Percentiles rank a stretch among this genome's conserved stretches.
Conservation (phyloP, 2,329 filamentous ascomycete genomes). For the Plenodomus lindquistii region DNA sequence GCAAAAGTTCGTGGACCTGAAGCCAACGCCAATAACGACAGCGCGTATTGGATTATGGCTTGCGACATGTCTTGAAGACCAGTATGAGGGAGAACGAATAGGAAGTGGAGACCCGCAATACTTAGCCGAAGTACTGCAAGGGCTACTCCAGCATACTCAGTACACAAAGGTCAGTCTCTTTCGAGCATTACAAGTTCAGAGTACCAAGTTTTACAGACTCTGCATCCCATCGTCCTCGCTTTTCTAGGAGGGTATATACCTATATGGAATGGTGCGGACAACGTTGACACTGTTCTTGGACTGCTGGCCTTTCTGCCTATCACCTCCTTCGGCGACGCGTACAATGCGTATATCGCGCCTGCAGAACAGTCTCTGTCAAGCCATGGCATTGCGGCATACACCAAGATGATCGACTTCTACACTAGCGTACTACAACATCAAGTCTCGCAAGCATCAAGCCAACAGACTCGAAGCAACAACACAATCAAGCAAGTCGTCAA, state of each 20-base stretch:
- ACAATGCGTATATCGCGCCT: slow-evolving; percentile 42
- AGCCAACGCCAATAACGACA: slow-evolving; percentile 30
- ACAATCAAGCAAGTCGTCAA: slow-evolving; percentile 48
- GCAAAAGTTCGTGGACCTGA: slow-evolving; percentile 72
- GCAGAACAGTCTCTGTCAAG: slow-evolving; percentile 48
- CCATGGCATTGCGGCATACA: slow-evolving; percentile 54
- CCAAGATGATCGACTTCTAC: slow-evolving; percentile 69
- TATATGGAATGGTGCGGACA: slow-evolving; percentile 42
- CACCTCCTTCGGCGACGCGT: slow-evolving; percentile 54
- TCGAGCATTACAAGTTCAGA: too few relatives aligned
- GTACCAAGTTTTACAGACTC: slow-evolving; percentile 26
- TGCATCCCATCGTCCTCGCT: slow-evolving; percentile 32
- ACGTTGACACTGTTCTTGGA: slow-evolving; percentile 54
- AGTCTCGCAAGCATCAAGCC: slow-evolving; percentile 42
- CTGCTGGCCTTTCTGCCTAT: slow-evolving; percentile 52
- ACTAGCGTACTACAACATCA: slow-evolving; percentile 65
- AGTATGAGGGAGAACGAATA: slow-evolving; percentile 26
- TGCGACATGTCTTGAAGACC: slow-evolving; percentile 42
- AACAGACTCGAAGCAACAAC: slow-evolving; percentile 28
- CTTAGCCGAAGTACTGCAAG: slow-evolving; percentile 38
- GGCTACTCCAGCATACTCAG: slow-evolving; percentile 37
- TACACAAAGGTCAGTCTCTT: slow-evolving; percentile 38
- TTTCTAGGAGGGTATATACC: slow-evolving; percentile 44
- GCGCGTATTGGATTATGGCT: slow-evolving; percentile 46
- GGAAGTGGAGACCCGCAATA: slow-evolving; percentile 20